Conservation (phyloP, 179 eudicot genomes). For the Sideroxylon spinosum region DNA sequence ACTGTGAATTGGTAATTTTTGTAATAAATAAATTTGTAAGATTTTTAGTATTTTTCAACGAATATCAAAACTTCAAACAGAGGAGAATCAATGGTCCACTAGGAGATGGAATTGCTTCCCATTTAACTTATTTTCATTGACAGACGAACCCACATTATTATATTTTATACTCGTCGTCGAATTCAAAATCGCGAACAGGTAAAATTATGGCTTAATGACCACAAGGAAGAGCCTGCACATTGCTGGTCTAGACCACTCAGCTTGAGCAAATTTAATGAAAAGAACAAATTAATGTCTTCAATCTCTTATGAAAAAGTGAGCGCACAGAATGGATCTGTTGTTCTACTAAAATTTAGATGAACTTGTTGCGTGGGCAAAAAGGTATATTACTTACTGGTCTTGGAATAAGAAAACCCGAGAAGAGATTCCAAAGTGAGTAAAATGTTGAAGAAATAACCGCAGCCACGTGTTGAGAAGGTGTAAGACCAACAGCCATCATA, state of each 20-base stretch:
- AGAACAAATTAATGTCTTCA: not conserved
- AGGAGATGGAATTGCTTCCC: not conserved
- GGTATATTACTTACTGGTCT: constrained; percentile 50
- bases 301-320: not conserved
- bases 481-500: constrained; percentile 95
- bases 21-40: too few species aligned
- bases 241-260: not conserved
- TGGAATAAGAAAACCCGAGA: constrained; percentile 82
- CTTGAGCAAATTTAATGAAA: not conserved
- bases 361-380: not conserved
- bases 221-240: too few species aligned
- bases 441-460: constrained; percentile 77
- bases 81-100: not conserved
- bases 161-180: not conserved
- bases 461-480: constrained; percentile 66
- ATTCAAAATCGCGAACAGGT: not conserved
- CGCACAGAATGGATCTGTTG: not conserved
- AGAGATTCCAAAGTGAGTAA: constrained; percentile 91
- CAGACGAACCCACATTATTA: not conserved
- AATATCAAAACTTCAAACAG: too few species aligned
- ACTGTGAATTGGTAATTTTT: too few species aligned
- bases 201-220: not conserved
- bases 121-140: not conserved
- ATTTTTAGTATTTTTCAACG: too few species aligned
- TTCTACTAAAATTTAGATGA: not conserved